phyloP scores from a whole-genome alignment of 1,139 yeast genomes.

The Pichia sp. region DNA sequence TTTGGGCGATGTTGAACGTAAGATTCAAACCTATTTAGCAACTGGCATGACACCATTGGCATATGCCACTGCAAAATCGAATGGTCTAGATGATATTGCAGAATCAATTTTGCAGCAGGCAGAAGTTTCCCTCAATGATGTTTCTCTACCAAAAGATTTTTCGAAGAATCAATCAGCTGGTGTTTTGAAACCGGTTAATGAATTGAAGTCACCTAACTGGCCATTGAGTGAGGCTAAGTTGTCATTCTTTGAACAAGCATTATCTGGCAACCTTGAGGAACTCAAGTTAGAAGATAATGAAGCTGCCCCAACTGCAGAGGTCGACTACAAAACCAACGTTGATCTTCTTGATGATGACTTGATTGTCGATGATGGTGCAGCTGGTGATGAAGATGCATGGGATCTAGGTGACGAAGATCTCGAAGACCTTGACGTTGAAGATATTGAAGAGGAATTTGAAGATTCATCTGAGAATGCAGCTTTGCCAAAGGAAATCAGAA shows the following conservation, averaged over 20 bases:
- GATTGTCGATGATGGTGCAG: conserved; percentile 28
- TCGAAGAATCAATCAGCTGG: conserved; percentile 23
- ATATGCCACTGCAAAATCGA: conserved; percentile 84
- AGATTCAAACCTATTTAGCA: conserved; percentile 67
- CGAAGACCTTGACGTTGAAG: conserved; percentile 51
- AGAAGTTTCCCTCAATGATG: conserved; percentile 54
- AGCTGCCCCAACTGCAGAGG: conserved; percentile 2
- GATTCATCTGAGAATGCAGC: conserved; percentile 23
- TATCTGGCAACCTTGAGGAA: conserved; percentile 70
- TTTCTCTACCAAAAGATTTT: conserved; percentile 56
- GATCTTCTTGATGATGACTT: conserved; percentile 33
- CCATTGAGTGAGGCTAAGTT: conserved; percentile 68
- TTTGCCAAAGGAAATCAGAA: conserved; percentile 55
- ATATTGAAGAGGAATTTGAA: conserved; percentile 35
- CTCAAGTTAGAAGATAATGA: conserved; percentile 42
- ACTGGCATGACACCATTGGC: conserved; percentile 87
- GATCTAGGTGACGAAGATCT: conserved; percentile 55
- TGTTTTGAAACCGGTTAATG: conserved; percentile 40
- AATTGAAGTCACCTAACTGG: conserved; percentile 42
- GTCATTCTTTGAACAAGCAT: conserved; percentile 81
- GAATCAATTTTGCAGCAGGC: conserved; percentile 63
- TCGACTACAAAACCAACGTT: conserved; percentile 26
- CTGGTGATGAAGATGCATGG: conserved; percentile 52
- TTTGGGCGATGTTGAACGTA: conserved; percentile 65
- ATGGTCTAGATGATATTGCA: conserved; percentile 74